Evolutionary conservation across 164 flowering plant genomes (phyloP).

Genomic region (Akebia trifoliata): DNA sequence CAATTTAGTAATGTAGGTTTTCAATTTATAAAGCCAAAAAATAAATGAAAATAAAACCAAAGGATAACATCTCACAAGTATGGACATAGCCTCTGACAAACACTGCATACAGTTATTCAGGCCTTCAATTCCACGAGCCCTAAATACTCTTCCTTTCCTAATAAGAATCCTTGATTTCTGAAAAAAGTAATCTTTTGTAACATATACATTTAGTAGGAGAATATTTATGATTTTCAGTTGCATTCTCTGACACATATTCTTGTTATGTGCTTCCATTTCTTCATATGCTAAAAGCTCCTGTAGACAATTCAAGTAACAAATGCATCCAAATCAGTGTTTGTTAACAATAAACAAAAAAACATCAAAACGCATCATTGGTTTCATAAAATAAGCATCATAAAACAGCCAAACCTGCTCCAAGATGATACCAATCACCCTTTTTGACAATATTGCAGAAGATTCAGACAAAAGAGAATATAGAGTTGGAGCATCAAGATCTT

Average conservation of each 20-base stretch:
- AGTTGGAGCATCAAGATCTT: constrained; percentile 23
- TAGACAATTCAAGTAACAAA: constrained; percentile 10
- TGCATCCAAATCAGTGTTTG: not conserved
- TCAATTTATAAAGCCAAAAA: too few relatives aligned
- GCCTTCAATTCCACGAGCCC: constrained; percentile 43
- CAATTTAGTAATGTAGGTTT: not conserved
- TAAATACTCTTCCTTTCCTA: constrained; percentile 43
- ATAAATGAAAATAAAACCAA: not conserved
- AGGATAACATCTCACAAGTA: constrained; percentile 41
- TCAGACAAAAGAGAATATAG: constrained; percentile 42
- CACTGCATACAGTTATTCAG: constrained; percentile 48
- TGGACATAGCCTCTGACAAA: constrained; percentile 65
- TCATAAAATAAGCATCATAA: constrained; percentile 2
- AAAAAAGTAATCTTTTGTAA: constrained; percentile 30
- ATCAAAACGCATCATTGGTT: not conserved
- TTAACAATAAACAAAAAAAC: not conserved
- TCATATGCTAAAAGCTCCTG: constrained; percentile 81
- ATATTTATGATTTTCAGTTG: constrained; percentile 44
- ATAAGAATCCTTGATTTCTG: constrained; percentile 50
- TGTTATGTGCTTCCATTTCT: constrained; percentile 33
- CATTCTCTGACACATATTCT: constrained; percentile 55
- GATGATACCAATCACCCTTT: constrained; percentile 34
- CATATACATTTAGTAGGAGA: constrained; percentile 52
- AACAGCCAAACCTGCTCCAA: constrained; percentile 65
- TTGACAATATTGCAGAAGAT: constrained; percentile 33